Evolutionary conservation across 495 filamentous ascomycete genomes (phyloP), one percentile per base, ranked within the genome.

Genomic region (Patellaria atrata): DNA sequence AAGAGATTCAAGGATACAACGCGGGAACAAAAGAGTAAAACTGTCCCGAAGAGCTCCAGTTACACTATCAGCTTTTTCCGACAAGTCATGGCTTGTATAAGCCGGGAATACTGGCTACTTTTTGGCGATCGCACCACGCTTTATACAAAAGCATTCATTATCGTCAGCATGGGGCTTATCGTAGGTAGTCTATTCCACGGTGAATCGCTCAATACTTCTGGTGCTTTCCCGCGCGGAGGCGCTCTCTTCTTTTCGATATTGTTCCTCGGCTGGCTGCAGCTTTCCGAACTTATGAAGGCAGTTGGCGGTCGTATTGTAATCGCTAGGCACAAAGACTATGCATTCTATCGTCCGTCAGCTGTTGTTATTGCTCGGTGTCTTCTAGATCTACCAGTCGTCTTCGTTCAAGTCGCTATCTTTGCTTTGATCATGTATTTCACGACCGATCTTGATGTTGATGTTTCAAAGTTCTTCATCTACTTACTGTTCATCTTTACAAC

Each of bases 281-380:
- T 83, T 26, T 69, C 73, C 1, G 78, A 83, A 51, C 55, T 81
- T 35, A 76, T 75, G 62, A 73, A 72, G 22, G 75, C 80, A 28
- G 68, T 79, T 6, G 59, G 62, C 28, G 76, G 76, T 3, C 60
- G 77, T 37, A 57, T 52, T 7, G 71, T 82, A n/a, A 64, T 81
- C 13, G 61, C 66, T 9, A 60, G 73, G 16, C 76, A 82, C 46
- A 68, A 71, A 28, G 70, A 76, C 23, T 85, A 79, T 41, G 78
- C 77, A n/a, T 82, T 85, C 55, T 81, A 82, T 51, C 68, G 76
- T 23, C 79, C 79, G 1, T 79, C 76, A 29, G 79, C 79, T 26
- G 73, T 82, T 29, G 58, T 60, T 1, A 67, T 85, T 29, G 77
- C 75, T 9, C 67, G 76, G 30, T 69, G 82, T 8, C 53, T 83